A percentile compares a stretch with the other conserved stretches of the same genome.
phyloP scores from a whole-genome alignment of 2,329 filamentous ascomycete genomes.

The Cordyceps cicadae region DNA sequence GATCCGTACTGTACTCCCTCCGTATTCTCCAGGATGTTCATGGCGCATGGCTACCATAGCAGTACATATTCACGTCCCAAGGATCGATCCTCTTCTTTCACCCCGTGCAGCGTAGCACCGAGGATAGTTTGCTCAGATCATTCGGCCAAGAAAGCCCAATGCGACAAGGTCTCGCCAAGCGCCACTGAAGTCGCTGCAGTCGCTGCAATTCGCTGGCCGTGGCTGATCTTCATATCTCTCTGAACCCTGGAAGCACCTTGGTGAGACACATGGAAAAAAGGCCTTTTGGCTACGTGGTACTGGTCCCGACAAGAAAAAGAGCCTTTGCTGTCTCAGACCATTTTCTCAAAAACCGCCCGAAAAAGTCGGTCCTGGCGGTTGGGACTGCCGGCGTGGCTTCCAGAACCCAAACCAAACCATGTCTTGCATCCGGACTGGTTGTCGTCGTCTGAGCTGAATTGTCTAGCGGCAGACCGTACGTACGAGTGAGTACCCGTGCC shows the following conservation, averaged over 20 bases:
- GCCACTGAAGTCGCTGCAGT: too few species aligned
- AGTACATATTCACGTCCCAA: not conserved
- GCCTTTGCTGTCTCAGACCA: not conserved
- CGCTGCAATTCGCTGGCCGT: not conserved
- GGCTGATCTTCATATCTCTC: conserved; percentile 2
- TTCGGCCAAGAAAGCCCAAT: not conserved
- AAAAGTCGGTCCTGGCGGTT: not conserved
- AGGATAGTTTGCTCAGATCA: not conserved
- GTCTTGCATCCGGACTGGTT: not conserved
- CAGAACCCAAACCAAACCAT: too few species aligned
- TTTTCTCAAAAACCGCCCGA: not conserved
- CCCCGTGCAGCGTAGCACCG: not conserved
- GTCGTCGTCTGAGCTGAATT: not conserved
- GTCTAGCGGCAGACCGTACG: not conserved
- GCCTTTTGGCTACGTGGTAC: not conserved
- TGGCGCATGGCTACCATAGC: not conserved
- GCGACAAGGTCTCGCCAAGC: conserved; percentile 5
- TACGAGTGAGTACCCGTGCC: not conserved
- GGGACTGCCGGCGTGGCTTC: not conserved
- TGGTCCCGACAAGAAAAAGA: not conserved
- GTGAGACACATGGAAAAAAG: not conserved
- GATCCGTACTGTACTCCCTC: too few species aligned
- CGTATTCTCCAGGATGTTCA: not conserved
- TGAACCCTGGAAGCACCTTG: conserved; percentile 1
- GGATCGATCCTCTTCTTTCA: not conserved